Evolutionary conservation across 768 basidiomycete species (phyloP).

Genomic region (Kwoniella europaea): DNA sequence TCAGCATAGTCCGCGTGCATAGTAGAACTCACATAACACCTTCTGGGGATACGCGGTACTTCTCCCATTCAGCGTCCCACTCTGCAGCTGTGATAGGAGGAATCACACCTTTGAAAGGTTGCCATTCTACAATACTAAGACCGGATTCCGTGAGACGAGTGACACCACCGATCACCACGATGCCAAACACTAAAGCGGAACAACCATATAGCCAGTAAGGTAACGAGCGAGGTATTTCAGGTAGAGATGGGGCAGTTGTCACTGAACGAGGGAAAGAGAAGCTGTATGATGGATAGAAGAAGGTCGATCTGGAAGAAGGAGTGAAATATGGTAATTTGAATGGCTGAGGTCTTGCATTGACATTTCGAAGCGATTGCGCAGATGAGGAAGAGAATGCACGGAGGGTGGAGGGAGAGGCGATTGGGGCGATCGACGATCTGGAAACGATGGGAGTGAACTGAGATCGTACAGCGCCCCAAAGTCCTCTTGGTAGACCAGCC

Average conservation of each 20-base stretch:
- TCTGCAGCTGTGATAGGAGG: constrained; percentile 77
- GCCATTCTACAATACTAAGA: constrained; percentile 97
- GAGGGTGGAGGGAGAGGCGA: constrained; percentile 8
- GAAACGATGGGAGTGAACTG: not conserved
- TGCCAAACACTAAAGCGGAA: constrained; percentile 82
- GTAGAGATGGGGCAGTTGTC: constrained; percentile 7
- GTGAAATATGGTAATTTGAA: constrained; percentile 28
- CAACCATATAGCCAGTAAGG: constrained; percentile 85
- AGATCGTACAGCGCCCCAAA: not conserved
- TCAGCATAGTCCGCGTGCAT: constrained; percentile 12
- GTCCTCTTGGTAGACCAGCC: constrained; percentile 13
- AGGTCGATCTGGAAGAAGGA: constrained; percentile 21
- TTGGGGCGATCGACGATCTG: constrained; percentile 2
- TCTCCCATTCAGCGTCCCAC: constrained; percentile 88
- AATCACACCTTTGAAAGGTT: constrained; percentile 82
- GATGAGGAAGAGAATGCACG: constrained; percentile 15
- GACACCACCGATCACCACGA: constrained; percentile 93
- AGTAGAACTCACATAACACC: constrained; percentile 78
- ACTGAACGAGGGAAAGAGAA: constrained; percentile 19
- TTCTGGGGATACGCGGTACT: constrained; percentile 90
- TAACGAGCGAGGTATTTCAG: constrained; percentile 57
- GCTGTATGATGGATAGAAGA: constrained; percentile 28
- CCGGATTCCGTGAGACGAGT: constrained; percentile 97
- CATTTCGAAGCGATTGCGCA: not conserved
- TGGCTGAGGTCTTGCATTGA: constrained; percentile 4